phyloP scores from a whole-genome alignment of 345 rosid species.

The Pistacia atlantica region DNA sequence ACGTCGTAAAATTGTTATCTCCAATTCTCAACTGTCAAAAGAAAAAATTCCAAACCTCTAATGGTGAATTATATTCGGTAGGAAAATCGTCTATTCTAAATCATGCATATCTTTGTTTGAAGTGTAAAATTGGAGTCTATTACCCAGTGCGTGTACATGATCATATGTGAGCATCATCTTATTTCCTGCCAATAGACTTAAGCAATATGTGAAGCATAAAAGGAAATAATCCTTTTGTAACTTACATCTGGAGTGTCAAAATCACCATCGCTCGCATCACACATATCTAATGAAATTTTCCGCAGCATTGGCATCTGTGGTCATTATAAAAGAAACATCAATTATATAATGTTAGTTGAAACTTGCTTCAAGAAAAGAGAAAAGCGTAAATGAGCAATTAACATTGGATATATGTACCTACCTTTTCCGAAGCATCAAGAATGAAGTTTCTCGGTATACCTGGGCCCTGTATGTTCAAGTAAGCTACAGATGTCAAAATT shows the following conservation, averaged over 20 bases:
- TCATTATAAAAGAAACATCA: slow-evolving; percentile 2
- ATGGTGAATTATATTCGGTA: not conserved
- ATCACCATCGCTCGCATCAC: slow-evolving; percentile 72
- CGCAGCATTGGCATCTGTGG: slow-evolving; percentile 75
- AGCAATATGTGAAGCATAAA: not conserved
- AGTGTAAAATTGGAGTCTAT: not conserved
- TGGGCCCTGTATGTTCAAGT: slow-evolving; percentile 47
- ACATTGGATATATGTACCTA: slow-evolving; percentile 21
- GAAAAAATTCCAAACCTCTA: not conserved
- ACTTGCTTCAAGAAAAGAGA: not conserved
- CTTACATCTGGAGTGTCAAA: slow-evolving; percentile 70
- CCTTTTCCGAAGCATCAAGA: slow-evolving; percentile 64
- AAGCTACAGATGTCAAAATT: not conserved
- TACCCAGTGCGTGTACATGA: not conserved
- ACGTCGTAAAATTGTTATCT: too few relatives aligned
- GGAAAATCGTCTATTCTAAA: not conserved
- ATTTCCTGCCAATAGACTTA: not conserved
- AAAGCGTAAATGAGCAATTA: not conserved
- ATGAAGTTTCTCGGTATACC: slow-evolving; percentile 62
- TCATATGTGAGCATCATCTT: not conserved
- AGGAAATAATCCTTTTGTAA: not conserved
- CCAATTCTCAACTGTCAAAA: not conserved
- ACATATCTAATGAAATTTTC: slow-evolving; percentile 56
- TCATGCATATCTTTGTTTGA: not conserved
- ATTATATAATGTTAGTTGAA: slow-evolving; percentile 1